phyloP scores from a whole-genome alignment of 768 basidiomycete species.

The Multifurca ochricompacta region DNA sequence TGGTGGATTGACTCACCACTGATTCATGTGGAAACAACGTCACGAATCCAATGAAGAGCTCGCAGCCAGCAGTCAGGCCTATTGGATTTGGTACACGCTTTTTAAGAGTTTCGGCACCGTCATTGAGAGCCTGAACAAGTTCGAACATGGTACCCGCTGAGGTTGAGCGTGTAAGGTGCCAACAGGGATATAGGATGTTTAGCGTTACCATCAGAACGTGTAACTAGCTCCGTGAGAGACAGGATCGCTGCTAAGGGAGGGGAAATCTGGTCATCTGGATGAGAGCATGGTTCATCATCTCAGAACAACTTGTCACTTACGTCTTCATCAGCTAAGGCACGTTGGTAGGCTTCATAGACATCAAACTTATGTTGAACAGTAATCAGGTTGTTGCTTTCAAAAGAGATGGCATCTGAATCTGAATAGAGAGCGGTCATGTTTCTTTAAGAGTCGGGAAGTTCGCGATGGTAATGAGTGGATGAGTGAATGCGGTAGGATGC shows the following conservation, averaged over 20 bases:
- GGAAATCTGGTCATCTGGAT: slow-evolving; percentile 44
- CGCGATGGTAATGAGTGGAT: too few species aligned
- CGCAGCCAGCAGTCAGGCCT: slow-evolving; percentile 81
- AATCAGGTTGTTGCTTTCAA: background rate
- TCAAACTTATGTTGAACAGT: slow-evolving; percentile 30
- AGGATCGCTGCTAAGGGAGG: slow-evolving; percentile 85
- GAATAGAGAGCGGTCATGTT: slow-evolving; percentile 10
- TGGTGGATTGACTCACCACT: slow-evolving; percentile 42
- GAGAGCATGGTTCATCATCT: background rate
- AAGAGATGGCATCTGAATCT: slow-evolving; percentile 2
- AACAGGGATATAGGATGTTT: background rate
- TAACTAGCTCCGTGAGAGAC: slow-evolving; percentile 73
- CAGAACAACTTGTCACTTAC: slow-evolving; percentile 34
- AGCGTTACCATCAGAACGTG: slow-evolving; percentile 62
- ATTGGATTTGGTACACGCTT: slow-evolving; percentile 66
- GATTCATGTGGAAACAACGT: slow-evolving; percentile 78
- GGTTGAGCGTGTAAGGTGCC: slow-evolving; percentile 12
- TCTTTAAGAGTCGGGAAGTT: background rate
- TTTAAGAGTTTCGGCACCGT: slow-evolving; percentile 60
- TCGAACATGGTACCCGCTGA: slow-evolving; percentile 90
- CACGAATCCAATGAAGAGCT: slow-evolving; percentile 86
- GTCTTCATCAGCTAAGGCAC: slow-evolving; percentile 55
- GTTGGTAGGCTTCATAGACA: slow-evolving; percentile 46
- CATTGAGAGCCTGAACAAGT: slow-evolving; percentile 74
- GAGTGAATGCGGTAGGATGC: too few species aligned